phyloP scores from a whole-genome alignment of 1,284 basidiomycete species.

The Naganishia sp. region DNA sequence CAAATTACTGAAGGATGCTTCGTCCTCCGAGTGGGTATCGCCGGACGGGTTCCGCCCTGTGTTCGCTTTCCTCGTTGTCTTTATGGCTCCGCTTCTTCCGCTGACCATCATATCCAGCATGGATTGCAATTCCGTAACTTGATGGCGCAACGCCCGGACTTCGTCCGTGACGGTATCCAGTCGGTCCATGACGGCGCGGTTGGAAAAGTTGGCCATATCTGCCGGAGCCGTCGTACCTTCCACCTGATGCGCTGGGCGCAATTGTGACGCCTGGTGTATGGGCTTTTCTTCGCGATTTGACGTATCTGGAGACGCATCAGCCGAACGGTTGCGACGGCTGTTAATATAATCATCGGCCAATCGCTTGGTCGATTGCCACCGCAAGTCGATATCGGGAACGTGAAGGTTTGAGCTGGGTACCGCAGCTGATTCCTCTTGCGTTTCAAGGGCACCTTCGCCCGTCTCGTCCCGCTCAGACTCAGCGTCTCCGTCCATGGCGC shows the following conservation, averaged over 20 bases:
- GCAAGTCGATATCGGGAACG: neutral
- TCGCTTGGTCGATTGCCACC: conserved; percentile 15
- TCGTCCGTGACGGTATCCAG: conserved; percentile 6
- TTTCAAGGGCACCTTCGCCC: neutral
- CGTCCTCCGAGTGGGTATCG: neutral
- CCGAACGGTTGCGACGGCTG: neutral
- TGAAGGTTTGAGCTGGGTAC: neutral
- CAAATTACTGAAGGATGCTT: neutral
- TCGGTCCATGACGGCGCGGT: neutral
- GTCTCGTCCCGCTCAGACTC: neutral
- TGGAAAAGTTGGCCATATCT: neutral
- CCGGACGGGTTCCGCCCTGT: neutral
- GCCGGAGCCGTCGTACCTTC: neutral
- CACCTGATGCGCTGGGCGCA: neutral
- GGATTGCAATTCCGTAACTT: neutral
- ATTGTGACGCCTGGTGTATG: too few species aligned
- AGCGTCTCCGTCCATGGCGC: neutral
- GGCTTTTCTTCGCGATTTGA: too few species aligned
- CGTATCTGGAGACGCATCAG: neutral
- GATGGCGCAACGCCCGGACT: conserved; percentile 14
- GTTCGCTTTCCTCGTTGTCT: neutral
- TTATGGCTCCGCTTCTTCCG: neutral
- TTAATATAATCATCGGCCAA: conserved; percentile 1
- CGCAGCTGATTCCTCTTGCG: neutral
- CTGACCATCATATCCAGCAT: neutral